Evolutionary conservation across 2,329 filamentous ascomycete species (phyloP), one percentile per base, ranked within the genome.

Genomic region (Boeremia lycopersici): DNA sequence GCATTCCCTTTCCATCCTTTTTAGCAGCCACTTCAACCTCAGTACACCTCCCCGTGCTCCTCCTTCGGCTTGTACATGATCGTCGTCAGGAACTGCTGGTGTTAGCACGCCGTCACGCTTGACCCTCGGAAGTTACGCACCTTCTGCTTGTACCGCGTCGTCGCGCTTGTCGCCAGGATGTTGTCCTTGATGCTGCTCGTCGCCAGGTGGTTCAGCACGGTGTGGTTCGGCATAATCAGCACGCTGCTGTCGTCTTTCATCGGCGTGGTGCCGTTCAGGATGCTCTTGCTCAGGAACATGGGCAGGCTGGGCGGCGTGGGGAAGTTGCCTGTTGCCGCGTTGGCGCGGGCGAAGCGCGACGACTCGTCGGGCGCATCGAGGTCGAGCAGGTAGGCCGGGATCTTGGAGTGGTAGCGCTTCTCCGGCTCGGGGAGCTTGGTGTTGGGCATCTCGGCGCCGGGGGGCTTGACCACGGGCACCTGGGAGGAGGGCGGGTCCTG

Each of bases 211-310:
- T 99, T 99, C 60, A 99, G 79, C 29, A 98, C 91, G 0, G 95
- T 97, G 71, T 99, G 93, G 69, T 98, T 99, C 12, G 95, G 95
- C 84, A 97, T 93, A 64, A 91, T 95, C 60, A 99, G 79, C 57
- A 99, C 95, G 77, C 93, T 97, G 75, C 93, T 96, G 77, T 99
- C 95, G 73, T 99, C 95, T 79, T 98, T 98, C 82, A 96, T 91
- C 6, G 93, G 87, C 25, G 91, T 92, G 2, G 87, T 88, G 43
- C 90, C 90, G 74, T 99, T 99, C 62, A 99, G 78, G 56, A 99
- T 97, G 29, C 93, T 95, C 78, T 96, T 96, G 64, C 89, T 90
- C 44, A 99, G 79, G 78, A 98, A 98, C 43, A 95, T 86, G 0
- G 95, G 95, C 39, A 99, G 82, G 62, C 85, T 87, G 1, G 95